Base-by-base conservation (phyloP, 1,284 basidiomycete genomes). In the Schizophyllum amplum region DNA sequence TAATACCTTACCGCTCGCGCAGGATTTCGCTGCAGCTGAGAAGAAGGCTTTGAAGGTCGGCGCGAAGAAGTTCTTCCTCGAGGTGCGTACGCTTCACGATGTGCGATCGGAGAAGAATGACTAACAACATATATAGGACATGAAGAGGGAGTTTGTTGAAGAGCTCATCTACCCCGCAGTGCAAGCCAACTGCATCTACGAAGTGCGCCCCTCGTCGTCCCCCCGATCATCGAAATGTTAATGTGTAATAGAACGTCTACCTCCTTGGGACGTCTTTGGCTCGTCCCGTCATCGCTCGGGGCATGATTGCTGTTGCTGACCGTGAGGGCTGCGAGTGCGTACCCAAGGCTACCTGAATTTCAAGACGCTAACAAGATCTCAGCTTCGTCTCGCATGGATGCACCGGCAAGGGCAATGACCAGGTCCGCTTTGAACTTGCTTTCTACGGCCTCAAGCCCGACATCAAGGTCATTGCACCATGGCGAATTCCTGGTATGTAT, bases 321-420 rank as follows among this genome's bases (percentile, higher is more conserved):
- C 80, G 78, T 66, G 93, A 97, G 73, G 87, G 89, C 56, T 98
- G 94, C 90, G 90, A 96, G 90, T 93, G 68, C 74, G 86, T 74
- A 55, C 6, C 53, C n/a, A 15, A n/a, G n/a, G n/a, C n/a, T n/a
- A n/a, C n/a, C n/a, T n/a, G n/a, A n/a, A n/a, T n/a, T n/a, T n/a
- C n/a, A n/a, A n/a, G n/a, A n/a, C n/a, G n/a, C n/a, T n/a, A n/a
- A n/a, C n/a, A n/a, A n/a, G n/a, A 4, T 54, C 58, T 15, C 60
- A 94, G 92, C 73, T 99, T 83, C 70, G 96, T 99, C 63, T 90
- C 95, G 46, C 97, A 99, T 75, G 96, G 96, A 47, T 99, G 96
- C 82, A 99, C 96, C 52, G 96, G 96, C 59, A 99, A 99, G 79
- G 96, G 96, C 57, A 99, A 99, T 73, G 96, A 99, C 74, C 97